Base-by-base conservation (phyloP, 768 basidiomycete species). In the Russula sp. region DNA sequence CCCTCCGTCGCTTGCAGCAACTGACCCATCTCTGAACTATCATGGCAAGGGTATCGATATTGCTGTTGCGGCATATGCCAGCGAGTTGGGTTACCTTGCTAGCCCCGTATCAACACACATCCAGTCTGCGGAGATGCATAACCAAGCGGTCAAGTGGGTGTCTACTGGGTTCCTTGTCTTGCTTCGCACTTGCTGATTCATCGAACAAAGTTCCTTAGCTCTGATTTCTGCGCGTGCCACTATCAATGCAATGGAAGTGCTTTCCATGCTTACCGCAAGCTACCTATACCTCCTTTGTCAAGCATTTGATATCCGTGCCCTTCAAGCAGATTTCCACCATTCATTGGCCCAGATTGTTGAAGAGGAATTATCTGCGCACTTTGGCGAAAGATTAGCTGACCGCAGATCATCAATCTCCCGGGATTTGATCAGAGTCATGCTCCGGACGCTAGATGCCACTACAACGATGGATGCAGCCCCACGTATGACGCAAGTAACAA, bases 81-180 rank as follows among this genome's bases (percentile, higher is more conserved):
- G 86, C 49, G 92, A 94, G 73, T 81, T 94, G 36, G 91, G 90
- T 34, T 86, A 81, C 69, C 80, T 93, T 29, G 91, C 88, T 20
- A 89, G 83, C 75, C 90, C 92, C 0, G 90, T 93, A 11, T 87
- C 87, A 3, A 90, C 89, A 0, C 86, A 88, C 66, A 83, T 91
- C 52, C 90, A 93, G 68, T 87, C 86, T 2, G 91, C 91, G 1
- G 91, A 94, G 74, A 90, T 93, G 88, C 89, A 92, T 70, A 94
- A 94, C 67, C 92, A 94, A 72, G 88, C 92, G 47, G 82, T 94
- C 73, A 94, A 94, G 88, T 90, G 65, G 63, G 87, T 76, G 45
- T 48, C 29, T 5, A 10, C 5, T 43, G 39, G 34, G 22, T 16
- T 11, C 53, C n/a, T 46, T 36, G 7, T 47, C 13, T 32, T 35